These are phyloP conservation scores for Cladosporium austrohemisphaericum DNA, from an alignment of 2,329 filamentous ascomycete species.

Conservation along the genomic window DNA sequence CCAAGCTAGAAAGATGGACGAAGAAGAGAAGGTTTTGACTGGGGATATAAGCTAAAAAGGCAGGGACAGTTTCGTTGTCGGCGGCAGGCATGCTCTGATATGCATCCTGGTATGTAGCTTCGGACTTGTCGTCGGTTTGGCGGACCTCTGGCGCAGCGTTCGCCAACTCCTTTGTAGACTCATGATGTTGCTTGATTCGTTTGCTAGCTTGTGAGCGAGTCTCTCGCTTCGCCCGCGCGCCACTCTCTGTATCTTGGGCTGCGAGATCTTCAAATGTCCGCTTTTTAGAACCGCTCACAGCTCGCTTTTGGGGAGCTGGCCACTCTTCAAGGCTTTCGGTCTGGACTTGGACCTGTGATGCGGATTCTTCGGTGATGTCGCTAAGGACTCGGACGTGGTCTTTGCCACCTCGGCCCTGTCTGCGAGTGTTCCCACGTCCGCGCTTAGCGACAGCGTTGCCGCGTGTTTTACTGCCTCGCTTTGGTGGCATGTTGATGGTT, in stretches of 20 bases:
- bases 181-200: background rate
- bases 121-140: too few relatives aligned
- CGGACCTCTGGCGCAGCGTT: too few relatives aligned
- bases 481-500: constrained; percentile 4
- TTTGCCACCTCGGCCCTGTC: background rate
- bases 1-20: background rate
- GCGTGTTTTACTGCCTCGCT: background rate
- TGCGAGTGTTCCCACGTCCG: background rate
- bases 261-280: background rate
- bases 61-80: too few relatives aligned
- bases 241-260: background rate
- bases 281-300: background rate
- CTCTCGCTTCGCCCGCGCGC: background rate
- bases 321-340: background rate
- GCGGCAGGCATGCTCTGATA: background rate
- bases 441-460: background rate
- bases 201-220: constrained; percentile 4
- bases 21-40: constrained; percentile 11
- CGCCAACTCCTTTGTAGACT: background rate
- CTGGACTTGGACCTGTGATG: background rate
- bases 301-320: background rate
- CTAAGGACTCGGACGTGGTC: background rate
- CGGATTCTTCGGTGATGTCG: constrained; percentile 7
- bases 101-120: background rate
- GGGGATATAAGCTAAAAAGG: background rate